A percentile compares a stretch with the other conserved stretches of the same genome.
Conservation (phyloP, 2,329 filamentous ascomycete species). For the Hymenotorrendiella dingleyae region DNA sequence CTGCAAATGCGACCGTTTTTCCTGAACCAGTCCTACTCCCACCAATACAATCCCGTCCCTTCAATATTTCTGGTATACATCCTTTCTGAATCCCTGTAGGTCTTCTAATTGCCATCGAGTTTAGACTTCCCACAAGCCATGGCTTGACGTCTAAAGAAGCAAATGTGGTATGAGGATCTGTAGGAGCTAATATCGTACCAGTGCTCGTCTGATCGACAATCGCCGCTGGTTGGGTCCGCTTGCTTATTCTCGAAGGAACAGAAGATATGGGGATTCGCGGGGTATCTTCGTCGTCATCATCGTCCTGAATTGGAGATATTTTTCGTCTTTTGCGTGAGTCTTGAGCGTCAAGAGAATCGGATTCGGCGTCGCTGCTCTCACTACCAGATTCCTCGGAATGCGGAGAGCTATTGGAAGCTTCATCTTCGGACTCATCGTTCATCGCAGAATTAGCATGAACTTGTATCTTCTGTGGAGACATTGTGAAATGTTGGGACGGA, state of each 20-base stretch:
- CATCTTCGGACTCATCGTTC: background rate
- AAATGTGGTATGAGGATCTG: constrained; percentile 59
- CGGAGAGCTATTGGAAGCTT: background rate
- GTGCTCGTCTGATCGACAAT: constrained; percentile 1
- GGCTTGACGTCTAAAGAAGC: constrained; percentile 66
- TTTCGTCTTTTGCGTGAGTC: constrained; percentile 29
- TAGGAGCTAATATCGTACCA: constrained; percentile 41
- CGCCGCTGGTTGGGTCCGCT: constrained; percentile 1
- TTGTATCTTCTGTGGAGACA: constrained; percentile 2
- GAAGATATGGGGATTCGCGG: constrained; percentile 15
- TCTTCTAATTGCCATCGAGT: constrained; percentile 71
- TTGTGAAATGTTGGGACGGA: background rate
- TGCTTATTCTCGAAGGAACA: constrained; percentile 27
- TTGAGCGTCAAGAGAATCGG: constrained; percentile 29
- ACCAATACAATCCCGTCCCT: constrained; percentile 90
- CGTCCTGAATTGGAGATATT: constrained; percentile 14
- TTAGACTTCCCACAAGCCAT: constrained; percentile 82
- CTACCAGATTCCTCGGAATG: background rate
- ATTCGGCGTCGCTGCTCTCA: constrained; percentile 16
- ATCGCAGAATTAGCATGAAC: background rate
- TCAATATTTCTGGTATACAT: constrained; percentile 88
- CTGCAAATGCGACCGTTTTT: constrained; percentile 94
- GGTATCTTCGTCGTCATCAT: constrained; percentile 13
- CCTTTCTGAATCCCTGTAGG: constrained; percentile 90
- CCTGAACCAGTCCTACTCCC: constrained; percentile 92